A percentile compares a stretch with the other conserved stretches of the same genome.
Conservation (phyloP, 2,329 filamentous ascomycete genomes). For the Penicillium janthinellum region DNA sequence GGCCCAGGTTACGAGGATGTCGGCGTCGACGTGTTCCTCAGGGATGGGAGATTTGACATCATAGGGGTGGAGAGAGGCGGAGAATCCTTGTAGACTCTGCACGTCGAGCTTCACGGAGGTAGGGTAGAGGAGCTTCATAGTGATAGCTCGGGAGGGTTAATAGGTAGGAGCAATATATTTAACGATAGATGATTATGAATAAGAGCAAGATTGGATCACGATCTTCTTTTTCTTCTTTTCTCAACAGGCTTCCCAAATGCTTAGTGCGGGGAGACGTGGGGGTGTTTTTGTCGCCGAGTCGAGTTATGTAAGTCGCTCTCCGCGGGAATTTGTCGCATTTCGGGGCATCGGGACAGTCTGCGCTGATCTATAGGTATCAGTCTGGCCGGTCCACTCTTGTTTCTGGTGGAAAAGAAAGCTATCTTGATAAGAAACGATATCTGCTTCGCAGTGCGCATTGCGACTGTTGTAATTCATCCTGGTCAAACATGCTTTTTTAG, state of each 20-base stretch:
- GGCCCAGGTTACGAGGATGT: conserved; percentile 63
- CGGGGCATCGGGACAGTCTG: background rate
- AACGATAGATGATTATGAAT: background rate
- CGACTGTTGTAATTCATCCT: background rate
- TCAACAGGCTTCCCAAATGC: background rate
- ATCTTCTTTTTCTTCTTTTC: background rate
- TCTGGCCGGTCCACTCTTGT: background rate
- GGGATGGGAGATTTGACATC: conserved; percentile 60
- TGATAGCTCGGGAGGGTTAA: conserved; percentile 22
- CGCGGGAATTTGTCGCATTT: background rate
- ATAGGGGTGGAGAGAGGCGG: conserved; percentile 60
- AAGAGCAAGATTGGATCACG: background rate
- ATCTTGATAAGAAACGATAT: too few relatives aligned
- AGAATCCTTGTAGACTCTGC: conserved; percentile 60
- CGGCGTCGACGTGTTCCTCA: conserved; percentile 60
- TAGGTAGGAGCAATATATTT: background rate
- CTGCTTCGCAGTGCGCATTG: background rate
- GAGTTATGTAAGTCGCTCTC: background rate
- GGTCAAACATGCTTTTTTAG: too few relatives aligned
- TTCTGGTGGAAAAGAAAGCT: background rate
- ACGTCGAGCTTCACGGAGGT: conserved; percentile 63
- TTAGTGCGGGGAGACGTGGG: conserved; percentile 7
- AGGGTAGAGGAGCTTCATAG: conserved; percentile 66
- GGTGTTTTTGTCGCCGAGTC: background rate
- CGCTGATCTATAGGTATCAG: background rate